Evolutionary conservation across 192 early-diverging fungal species (phyloP), one percentile per base, ranked within the genome.

Genomic region (Coemansia sp.): DNA sequence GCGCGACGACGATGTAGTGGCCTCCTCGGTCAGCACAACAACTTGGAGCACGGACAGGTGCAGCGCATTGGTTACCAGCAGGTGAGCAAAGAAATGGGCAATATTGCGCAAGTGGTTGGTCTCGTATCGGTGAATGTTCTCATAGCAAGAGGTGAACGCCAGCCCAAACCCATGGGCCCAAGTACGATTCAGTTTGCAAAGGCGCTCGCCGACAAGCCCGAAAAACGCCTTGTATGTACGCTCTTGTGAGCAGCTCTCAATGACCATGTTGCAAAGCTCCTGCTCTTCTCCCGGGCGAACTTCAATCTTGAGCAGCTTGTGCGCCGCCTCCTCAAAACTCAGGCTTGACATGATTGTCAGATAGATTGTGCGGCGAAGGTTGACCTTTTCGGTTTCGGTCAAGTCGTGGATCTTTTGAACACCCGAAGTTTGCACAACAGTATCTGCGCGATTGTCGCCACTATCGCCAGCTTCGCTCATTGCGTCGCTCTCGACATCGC

Each of bases 211-310:
- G 29, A 95, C 86, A 5, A 97, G 72, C 5, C 95, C 95, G 60
- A 89, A 97, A 53, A 94, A 94, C 50, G 82, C 90, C 54, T 92
- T 86, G 68, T 94, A 98, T 5, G 94, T 97, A 10, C 91, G 81
- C 63, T 97, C 94, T 65, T 98, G 93, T 5, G 88, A 85, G 65
- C 94, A 97, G 81, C 93, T 94, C 63, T 98, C 95, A 43, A 97
- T 90, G 39, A 98, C 83, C 95, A 98, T 98, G 60, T 94, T 93
- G 65, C 85, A 86, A 27, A 98, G 72, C 70, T 97, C 95, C 31
- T 90, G 81, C 81, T 95, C 88, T 58, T 94, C 88, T 35, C 89
- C 93, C 38, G 83, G 82, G 41, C 83, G 83, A 32, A 96, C 83
- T 38, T 87, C 74, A 30, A 98, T 79, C 60, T 90, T 85, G 79